Base-by-base conservation (phyloP, 2,329 filamentous ascomycete genomes). In the Graphilbum fragrans region DNA sequence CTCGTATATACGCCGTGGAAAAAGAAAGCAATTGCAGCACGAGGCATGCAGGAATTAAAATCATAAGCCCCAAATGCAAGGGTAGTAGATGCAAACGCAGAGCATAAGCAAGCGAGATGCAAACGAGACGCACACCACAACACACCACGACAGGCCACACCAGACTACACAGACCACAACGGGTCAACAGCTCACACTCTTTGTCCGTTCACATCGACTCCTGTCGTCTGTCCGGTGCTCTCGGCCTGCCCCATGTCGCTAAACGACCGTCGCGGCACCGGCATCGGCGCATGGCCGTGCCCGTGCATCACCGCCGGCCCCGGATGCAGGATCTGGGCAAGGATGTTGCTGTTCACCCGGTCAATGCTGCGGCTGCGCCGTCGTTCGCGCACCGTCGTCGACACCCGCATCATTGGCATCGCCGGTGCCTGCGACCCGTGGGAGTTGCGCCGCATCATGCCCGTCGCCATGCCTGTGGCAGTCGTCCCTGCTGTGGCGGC, bases 311-410 rank as follows among this genome's bases (percentile, higher is more conserved):
- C 39, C 10, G 41, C n/a, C 29, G 69, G 69, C 0, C 69, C 69
- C 0, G 67, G 69, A 37, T 69, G 69, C 12, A 73, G 53, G 21
- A 73, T 58, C 38, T 65, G 61, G 5, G 64, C 55, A 21, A 72
- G 51, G 5, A 72, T 48, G 47, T 64, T 68, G 45, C 60, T 60
- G 37, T 64, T 61, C 31, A 52, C 48, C n/a, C 61, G 61, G 40
- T 61, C 60, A 21, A 58, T 57, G 44, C 62, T 63, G 39, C 57
- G 57, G 47, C 59, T 66, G 16, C 38, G 37, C 18, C 59, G 57
- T 17, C 56, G 56, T 12, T 58, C 57, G 4, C 53, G 53, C 32
- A 51, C 46, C 20, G 53, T 52, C 21, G 50, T 56, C 7, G 53
- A 51, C 14, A 51, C 51, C 1, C 56, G 55, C 37, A 58, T 53